Base-by-base conservation (phyloP, 2,329 filamentous ascomycete genomes). In the Arthrinium puccinioides region DNA sequence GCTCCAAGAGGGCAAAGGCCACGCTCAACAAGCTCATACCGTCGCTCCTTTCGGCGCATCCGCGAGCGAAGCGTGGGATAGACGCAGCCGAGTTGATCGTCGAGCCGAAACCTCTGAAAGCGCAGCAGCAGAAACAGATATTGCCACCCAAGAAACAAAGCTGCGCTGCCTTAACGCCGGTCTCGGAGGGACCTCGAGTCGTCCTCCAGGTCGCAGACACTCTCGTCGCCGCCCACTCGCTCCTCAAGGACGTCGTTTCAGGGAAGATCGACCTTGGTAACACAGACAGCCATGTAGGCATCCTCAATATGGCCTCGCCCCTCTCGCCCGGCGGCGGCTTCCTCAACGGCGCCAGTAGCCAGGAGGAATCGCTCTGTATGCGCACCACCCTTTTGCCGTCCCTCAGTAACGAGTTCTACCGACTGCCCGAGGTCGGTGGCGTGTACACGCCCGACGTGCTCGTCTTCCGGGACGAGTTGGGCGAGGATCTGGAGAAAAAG, bases 231-330 rank as follows among this genome's bases (percentile, higher is more conserved):
- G 76, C 76, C 0, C 56, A 59, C 21, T 46, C 52, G 1, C 59
- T 69, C 9, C 41, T 51, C 14, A 28, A 40, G 28, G 11, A 38
- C n/a, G 14, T 25, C 6, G 16, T 39, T 3, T 37, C 33, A 14
- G 13, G 21, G 26, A 37, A 21, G 16, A 23, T 36, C 3, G 47
- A 47, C 35, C 41, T 47, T 4, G 35, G 39, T 1, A 50, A 50
- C 37, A 37, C 27, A 7, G 25, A 29, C 10, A 38, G 49, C 8
- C 57, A 68, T 25, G 63, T 76, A 2, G 73, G 66, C 4, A 61
- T 82, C 18, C 61, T 82, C 4, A 81, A 79, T 53, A 81, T 82
- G 76, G 76, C 76, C 0, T 82, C 76, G 0, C 74, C 76, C 0
- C 63, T 79, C 1, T 67, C 67, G 0, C 73, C 78, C 0, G 79